These are phyloP conservation scores for Ascochyta koolunga DNA, from an alignment of 2,329 filamentous ascomycete species.

Conservation along the genomic window DNA sequence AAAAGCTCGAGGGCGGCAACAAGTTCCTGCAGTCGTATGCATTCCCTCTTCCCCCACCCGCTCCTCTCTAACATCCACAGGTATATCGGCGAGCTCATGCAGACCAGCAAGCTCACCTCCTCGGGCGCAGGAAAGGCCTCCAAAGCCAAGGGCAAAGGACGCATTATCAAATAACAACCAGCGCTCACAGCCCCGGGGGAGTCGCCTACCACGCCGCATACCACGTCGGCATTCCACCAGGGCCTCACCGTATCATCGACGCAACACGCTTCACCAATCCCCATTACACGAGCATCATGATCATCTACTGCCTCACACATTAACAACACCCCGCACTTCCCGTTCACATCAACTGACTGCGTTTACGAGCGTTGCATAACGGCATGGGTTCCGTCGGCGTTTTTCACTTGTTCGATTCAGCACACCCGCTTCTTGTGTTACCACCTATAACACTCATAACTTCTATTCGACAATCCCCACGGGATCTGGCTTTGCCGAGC, in stretches of 20 bases:
- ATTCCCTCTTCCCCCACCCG: background rate
- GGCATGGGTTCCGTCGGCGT: slow-evolving; percentile 39
- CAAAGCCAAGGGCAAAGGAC: slow-evolving; percentile 52
- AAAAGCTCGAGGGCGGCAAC: slow-evolving; percentile 96
- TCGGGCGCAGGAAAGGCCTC: slow-evolving; percentile 58
- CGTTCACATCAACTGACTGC: slow-evolving; percentile 25
- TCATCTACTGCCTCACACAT: slow-evolving; percentile 38
- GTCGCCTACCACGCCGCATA: slow-evolving; percentile 23
- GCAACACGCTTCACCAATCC: slow-evolving; percentile 34
- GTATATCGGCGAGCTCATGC: slow-evolving; percentile 96
- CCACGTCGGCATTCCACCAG: slow-evolving; percentile 36
- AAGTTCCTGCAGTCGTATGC: slow-evolving; percentile 80
- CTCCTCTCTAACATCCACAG: slow-evolving; percentile 55
- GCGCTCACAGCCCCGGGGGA: slow-evolving; percentile 22
- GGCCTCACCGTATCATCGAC: slow-evolving; percentile 40
- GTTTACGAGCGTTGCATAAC: slow-evolving; percentile 48
- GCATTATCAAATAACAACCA: slow-evolving; percentile 46
- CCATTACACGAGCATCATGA: slow-evolving; percentile 44
- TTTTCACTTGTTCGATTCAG: slow-evolving; percentile 36
- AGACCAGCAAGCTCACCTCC: slow-evolving; percentile 67
- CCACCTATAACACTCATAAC: slow-evolving; percentile 11
- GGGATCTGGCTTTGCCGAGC: slow-evolving; percentile 27
- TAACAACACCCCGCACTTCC: slow-evolving; percentile 21
- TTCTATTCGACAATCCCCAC: slow-evolving; percentile 19
- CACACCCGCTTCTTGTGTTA: slow-evolving; percentile 33